phyloP scores from a whole-genome alignment of 1,284 basidiomycete genomes.

The Trametes versicolor region DNA sequence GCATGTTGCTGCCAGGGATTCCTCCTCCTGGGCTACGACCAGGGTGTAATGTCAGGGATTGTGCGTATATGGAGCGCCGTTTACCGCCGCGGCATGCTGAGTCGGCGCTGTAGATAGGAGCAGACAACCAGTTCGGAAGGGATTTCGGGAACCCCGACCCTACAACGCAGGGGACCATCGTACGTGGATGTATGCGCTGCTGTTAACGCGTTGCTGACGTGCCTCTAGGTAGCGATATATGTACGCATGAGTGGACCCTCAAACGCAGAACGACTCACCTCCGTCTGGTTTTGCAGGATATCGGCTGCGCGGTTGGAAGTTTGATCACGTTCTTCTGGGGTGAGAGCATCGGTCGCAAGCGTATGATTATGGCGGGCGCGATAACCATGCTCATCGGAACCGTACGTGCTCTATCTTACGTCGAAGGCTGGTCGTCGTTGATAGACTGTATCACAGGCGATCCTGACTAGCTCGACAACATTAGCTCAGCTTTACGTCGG shows the following conservation, averaged over 20 bases:
- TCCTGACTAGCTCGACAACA: conserved; percentile 47
- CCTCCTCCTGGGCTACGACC: conserved; percentile 56
- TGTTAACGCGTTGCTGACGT: background rate
- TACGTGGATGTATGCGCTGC: conserved; percentile 33
- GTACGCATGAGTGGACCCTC: conserved; percentile 14
- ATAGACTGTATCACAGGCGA: conserved; percentile 41
- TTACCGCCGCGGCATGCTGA: background rate
- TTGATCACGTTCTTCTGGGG: conserved; percentile 52
- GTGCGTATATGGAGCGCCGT: conserved; percentile 33
- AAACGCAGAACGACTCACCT: background rate
- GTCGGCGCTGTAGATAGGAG: conserved; percentile 46
- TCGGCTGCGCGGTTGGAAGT: conserved; percentile 48
- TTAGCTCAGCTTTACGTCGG: conserved; percentile 56
- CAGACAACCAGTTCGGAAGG: conserved; percentile 53
- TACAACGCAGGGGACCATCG: conserved; percentile 53
- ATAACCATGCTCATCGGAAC: conserved; percentile 52
- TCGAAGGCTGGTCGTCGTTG: background rate
- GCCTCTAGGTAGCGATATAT: conserved; percentile 40
- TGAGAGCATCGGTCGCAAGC: conserved; percentile 52
- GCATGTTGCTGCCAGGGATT: conserved; percentile 53
- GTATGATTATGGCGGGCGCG: conserved; percentile 54
- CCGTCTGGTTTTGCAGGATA: conserved; percentile 42
- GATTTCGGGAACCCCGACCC: conserved; percentile 53
- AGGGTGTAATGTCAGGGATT: conserved; percentile 59
- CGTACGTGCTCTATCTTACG: conserved; percentile 35